Evolutionary conservation across 371 early-diverging fungal genomes (phyloP), one percentile per base, ranked within the genome.

Genomic region (Globomyces sp.): DNA sequence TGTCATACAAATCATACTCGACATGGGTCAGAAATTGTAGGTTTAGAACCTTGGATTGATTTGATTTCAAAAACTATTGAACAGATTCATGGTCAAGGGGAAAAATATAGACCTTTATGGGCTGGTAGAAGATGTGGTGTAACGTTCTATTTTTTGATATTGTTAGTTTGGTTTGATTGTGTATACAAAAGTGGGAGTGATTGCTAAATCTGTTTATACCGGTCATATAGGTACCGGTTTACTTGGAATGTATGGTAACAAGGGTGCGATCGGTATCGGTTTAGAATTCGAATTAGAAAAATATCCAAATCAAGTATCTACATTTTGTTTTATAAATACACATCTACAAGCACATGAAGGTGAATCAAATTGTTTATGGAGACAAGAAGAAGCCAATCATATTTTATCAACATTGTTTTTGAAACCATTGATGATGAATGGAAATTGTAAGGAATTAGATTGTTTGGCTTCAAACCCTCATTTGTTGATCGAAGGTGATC

Each of bases 271-370:
- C 5, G 61, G 45, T 4, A 48, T 46, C 4, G 36, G 43, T 1
- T 48, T 60, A 5, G 61, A 60, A 60, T 60, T 36, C 61, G 48
- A 50, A 37, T 36, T 60, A 50, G 61, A 60, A 24, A 60, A 60
- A 44, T 49, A 50, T 48, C 61, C 50, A 44, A 44, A 43, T 3
- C 46, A 60, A 44, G 37, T 34, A 36, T 39, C 40, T 11, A 39
- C 61, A 8, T 60, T 71, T 42, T 70, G 71, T 47, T 75, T 75
- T 51, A 58, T 67, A 9, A 68, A 62, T 48, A n/a, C 61, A 11
- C 76, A 75, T 46, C 52, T 75, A 44, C 60, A 68, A 5, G 63
- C 76, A 13, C 72, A 74, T 49, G 70, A 68, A 37, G 76, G 74
- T 0, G 49, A 68, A 52, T 52, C 44, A 4, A 57, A 67, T 52